These are phyloP conservation scores for Triticum aestivum DNA, from an alignment of 176 grass and related monocot genomes.

Conservation along the genomic window DNA sequence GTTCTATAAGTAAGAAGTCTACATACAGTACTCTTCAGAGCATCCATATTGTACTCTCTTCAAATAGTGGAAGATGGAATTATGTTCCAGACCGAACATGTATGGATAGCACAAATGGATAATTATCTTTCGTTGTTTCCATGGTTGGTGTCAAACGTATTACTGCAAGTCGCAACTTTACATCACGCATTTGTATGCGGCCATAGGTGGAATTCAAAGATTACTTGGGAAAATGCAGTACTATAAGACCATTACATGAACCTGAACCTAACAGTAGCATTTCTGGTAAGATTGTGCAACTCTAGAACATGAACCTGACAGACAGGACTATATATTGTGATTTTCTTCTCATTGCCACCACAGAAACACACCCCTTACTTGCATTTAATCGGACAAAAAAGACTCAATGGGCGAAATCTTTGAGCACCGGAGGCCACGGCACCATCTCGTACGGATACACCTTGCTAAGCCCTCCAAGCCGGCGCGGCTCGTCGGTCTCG, in stretches of 20 bases:
- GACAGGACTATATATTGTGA: background rate
- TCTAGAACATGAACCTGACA: background rate
- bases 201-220: too few species aligned
- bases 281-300: background rate
- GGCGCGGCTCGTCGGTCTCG: background rate
- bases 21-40: too few species aligned
- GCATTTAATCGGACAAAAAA: background rate
- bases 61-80: too few species aligned
- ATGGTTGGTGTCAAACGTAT: too few species aligned
- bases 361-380: background rate
- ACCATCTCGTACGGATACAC: constrained; percentile 36
- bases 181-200: too few species aligned
- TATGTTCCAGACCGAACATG: too few species aligned
- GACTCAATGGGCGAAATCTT: background rate
- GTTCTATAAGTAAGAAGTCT: too few species aligned
- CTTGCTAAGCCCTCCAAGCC: background rate
- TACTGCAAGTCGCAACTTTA: too few species aligned
- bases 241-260: background rate
- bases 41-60: too few species aligned
- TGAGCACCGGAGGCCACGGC: constrained; percentile 21
- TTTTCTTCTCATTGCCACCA: background rate
- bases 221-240: background rate
- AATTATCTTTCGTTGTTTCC: too few species aligned
- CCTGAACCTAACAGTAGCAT: background rate
- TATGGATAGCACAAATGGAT: too few species aligned